Percentiles rank a stretch among this genome's conserved stretches.
phyloP scores from a whole-genome alignment of 2,329 filamentous ascomycete species.

The Didymella arachidicola region DNA sequence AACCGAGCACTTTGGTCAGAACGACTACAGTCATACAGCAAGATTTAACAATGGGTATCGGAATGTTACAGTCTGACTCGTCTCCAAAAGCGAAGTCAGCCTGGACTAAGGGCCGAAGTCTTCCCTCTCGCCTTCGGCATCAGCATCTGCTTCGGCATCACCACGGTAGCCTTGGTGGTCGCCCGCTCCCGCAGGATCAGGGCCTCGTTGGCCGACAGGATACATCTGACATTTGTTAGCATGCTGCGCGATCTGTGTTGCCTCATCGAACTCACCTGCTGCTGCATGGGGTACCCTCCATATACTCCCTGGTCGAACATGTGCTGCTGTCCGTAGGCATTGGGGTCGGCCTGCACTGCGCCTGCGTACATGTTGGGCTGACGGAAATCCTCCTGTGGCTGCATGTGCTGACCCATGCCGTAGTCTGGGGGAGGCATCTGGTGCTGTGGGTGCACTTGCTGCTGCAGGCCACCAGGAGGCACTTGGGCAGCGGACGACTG shows the following conservation, averaged over 20 bases:
- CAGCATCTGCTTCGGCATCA: conserved; percentile 48
- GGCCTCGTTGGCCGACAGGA: conserved; percentile 49
- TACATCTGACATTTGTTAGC: conserved; percentile 44
- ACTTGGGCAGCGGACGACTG: conserved; percentile 52
- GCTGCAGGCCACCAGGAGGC: conserved; percentile 48
- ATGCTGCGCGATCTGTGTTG: neutral
- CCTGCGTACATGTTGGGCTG: conserved; percentile 82
- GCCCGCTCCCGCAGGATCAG: conserved; percentile 47
- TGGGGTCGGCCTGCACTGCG: conserved; percentile 76
- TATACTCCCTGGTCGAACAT: conserved; percentile 93
- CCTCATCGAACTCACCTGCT: conserved; percentile 69
- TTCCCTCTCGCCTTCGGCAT: conserved; percentile 52
- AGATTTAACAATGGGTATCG: neutral
- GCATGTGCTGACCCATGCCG: conserved; percentile 66
- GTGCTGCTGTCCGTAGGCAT: conserved; percentile 77
- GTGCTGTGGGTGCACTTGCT: conserved; percentile 57
- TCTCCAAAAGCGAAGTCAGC: neutral
- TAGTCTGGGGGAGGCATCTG: conserved; percentile 65
- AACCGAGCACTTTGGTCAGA: neutral
- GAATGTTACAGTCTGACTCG: neutral
- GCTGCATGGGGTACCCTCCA: conserved; percentile 77
- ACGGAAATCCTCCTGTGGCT: conserved; percentile 73
- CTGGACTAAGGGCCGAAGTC: conserved; percentile 42
- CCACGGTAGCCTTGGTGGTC: conserved; percentile 51
- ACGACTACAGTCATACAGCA: neutral